Conservation (phyloP, 208 protist species). For the Tritrichomonas musculus region DNA sequence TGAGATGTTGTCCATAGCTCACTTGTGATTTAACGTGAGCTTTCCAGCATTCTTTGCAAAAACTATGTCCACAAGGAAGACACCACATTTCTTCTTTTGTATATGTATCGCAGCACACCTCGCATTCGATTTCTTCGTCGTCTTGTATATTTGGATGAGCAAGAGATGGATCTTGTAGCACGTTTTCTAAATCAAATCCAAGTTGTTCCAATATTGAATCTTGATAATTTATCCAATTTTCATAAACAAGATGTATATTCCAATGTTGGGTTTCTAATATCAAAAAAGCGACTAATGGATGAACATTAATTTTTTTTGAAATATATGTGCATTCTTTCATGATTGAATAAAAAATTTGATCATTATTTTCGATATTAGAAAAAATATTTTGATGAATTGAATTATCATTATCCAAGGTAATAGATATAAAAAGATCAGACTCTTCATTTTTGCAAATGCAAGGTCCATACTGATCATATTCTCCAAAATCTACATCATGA, state of each 20-base stretch:
- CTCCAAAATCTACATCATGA: too few relatives aligned
- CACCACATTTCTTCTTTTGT: not conserved
- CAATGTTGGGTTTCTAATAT: not conserved
- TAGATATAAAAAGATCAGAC: not conserved
- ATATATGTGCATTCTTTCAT: not conserved
- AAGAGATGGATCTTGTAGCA: not conserved
- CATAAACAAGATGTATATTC: not conserved
- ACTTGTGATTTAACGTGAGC: not conserved
- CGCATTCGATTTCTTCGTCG: not conserved
- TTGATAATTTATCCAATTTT: not conserved
- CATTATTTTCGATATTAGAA: not conserved
- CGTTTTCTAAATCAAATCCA: not conserved
- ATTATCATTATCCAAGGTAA: not conserved
- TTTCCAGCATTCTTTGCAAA: not conserved
- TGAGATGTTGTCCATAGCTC: not conserved
- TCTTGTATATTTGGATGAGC: too few relatives aligned
- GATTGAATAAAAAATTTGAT: not conserved
- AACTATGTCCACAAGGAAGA: not conserved
- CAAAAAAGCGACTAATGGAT: not conserved
- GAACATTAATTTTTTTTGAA: not conserved
- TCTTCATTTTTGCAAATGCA: too few relatives aligned
- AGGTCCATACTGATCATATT: constrained; percentile 1
- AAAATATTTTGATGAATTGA: not conserved
- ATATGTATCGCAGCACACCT: not conserved
- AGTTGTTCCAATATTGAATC: not conserved